Evolutionary conservation across 306 rosid species (phyloP), one percentile per base, ranked within the genome.

Genomic region (Castanopsis chinensis): DNA sequence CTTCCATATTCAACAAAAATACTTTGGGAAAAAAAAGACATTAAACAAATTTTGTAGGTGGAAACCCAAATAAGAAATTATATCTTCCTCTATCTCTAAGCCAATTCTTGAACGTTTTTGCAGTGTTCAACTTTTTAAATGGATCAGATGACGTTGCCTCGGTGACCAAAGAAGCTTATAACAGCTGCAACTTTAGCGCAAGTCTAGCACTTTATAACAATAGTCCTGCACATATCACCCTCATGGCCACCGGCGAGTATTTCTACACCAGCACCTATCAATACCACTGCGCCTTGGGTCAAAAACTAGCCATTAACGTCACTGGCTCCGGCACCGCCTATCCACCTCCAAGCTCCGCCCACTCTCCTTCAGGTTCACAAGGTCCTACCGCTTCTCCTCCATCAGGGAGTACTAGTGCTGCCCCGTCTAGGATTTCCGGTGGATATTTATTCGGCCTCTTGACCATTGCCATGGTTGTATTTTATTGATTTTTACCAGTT

Each of bases 261-360:
- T 90, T 65, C 83, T 88, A 76, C 85, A 88, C 90, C 8, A 84
- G 91, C 53, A 90, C 89, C 1, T 84, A 89, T 63, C 13, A 9
- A 0, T 43, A 56, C 28, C 88, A 82, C 86, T 90, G 93, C 59
- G 51, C 21, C 52, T 59, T 75, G 60, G 91, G 91, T 1, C 91
- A 90, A 76, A 90, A 88, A 75, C 83, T 90, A 43, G 82, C 82
- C 53, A 82, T 90, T 59, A 84, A 90, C 55, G 91, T 90, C 72
- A 90, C 88, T 17, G 43, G 57, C 43, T 59, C 12, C 23, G 25
- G 74, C 49, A 32, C 37, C 5, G 54, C 77, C 76, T 10, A 37
- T 59, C 37, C 85, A 49, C 60, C 69, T 21, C 35, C 81, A 33
- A 20, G 4, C 75, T 2, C 78, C 64, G 76, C 84, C 28, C 1